Percentiles rank a stretch among this genome's conserved stretches.
Conservation (phyloP, 805 yeast genomes). For the Hagleromyces aurorensis region DNA sequence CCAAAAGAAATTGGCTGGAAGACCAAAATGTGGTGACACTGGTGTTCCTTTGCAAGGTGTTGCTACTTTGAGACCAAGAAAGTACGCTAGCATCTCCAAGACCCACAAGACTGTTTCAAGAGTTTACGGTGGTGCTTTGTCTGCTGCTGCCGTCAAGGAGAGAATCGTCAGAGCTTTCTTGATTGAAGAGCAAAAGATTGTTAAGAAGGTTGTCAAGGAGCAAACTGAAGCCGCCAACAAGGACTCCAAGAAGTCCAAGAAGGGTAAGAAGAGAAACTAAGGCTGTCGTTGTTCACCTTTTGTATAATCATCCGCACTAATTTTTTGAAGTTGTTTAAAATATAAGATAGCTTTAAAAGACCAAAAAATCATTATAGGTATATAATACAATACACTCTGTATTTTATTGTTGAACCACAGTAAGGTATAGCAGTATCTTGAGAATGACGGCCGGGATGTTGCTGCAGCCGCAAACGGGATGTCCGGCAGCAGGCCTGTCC, state of each 20-base stretch:
- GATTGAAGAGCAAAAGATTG: slow-evolving; percentile 99
- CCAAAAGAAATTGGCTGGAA: slow-evolving; percentile 83
- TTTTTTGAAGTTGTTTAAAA: no score
- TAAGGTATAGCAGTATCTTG: no score
- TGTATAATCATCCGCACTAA: no score
- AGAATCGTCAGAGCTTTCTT: slow-evolving; percentile 99
- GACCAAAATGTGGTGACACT: slow-evolving; percentile 87
- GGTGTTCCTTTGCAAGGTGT: slow-evolving; percentile 79
- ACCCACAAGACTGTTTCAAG: slow-evolving; percentile 98
- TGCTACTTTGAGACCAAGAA: slow-evolving; percentile 95
- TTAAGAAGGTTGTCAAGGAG: slow-evolving; percentile 98
- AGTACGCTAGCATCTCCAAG: slow-evolving; percentile 90
- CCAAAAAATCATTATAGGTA: no score
- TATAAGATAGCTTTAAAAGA: no score
- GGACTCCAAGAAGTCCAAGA: slow-evolving; percentile 38
- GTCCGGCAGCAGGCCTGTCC: no score
- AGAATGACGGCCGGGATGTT: no score
- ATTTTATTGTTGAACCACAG: no score
- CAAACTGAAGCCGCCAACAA: slow-evolving; percentile 83
- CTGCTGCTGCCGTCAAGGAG: slow-evolving; percentile 98
- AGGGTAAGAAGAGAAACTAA: slow-evolving; percentile 26
- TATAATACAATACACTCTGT: no score
- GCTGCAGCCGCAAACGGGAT: no score
- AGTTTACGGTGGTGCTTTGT: slow-evolving; percentile 99
- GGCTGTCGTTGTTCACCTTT: no score